Percentiles rank a stretch among this genome's conserved stretches.
Conservation (phyloP, 768 basidiomycete genomes). For the Collybia nuda region DNA sequence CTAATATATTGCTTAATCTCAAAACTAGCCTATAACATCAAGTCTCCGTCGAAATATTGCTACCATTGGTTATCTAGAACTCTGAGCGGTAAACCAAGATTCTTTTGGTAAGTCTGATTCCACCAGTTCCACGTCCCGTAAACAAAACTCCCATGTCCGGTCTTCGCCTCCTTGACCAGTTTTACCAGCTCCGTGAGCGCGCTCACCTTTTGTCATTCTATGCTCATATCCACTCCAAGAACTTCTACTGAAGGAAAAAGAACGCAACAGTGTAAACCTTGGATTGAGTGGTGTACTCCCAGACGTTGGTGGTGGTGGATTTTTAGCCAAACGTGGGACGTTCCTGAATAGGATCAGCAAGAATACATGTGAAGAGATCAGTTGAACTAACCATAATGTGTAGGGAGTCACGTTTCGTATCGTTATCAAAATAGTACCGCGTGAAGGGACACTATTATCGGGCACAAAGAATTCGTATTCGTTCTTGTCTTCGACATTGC, state of each 20-base stretch:
- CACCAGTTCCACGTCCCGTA: constrained; percentile 23
- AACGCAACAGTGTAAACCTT: constrained; percentile 67
- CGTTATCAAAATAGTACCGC: constrained; percentile 85
- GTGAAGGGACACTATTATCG: constrained; percentile 16
- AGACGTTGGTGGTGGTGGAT: constrained; percentile 55
- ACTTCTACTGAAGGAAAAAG: constrained; percentile 72
- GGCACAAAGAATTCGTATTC: constrained; percentile 15
- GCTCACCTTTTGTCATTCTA: constrained; percentile 90
- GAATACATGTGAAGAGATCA: neutral
- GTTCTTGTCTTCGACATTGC: constrained; percentile 26
- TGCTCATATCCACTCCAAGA: constrained; percentile 88
- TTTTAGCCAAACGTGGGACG: constrained; percentile 71
- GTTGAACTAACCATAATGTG: constrained; percentile 66
- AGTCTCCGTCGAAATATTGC: too few relatives aligned
- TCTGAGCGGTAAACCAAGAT: too few relatives aligned
- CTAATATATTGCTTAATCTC: neutral
- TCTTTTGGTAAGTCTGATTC: neutral
- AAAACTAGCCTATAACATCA: too few relatives aligned
- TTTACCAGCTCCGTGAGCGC: constrained; percentile 60
- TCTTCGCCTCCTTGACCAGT: constrained; percentile 78
- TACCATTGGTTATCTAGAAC: too few relatives aligned
- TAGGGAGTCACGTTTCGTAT: constrained; percentile 87
- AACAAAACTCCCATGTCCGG: constrained; percentile 87
- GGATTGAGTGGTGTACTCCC: constrained; percentile 57
- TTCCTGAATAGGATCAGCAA: constrained; percentile 50